Base-by-base conservation (phyloP, 768 basidiomycete genomes). In the Megacollybia marginata region DNA sequence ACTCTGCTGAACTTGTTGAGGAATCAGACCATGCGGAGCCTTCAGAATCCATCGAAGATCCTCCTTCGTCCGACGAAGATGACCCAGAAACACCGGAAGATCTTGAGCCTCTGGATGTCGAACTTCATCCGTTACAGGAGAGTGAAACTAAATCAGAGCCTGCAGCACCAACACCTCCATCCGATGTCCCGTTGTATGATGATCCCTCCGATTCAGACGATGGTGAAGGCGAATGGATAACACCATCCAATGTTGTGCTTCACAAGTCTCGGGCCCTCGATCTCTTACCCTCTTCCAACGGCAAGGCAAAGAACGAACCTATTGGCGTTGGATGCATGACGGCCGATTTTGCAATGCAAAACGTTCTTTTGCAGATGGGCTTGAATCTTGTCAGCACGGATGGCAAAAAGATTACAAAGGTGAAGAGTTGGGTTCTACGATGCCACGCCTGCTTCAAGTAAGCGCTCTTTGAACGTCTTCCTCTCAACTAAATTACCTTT, bases 371-470 rank as follows among this genome's bases (percentile, higher is more conserved):
- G 46, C 94, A 96, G 65, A 93, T 98, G 88, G 88, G 88, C 0
- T 68, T 99, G 54, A 88, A 85, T 53, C 74, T 98, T 28, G 83
- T 99, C 10, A 85, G 92, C 9, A 78, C 88, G 7, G 92, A 93
- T 54, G 96, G 96, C 5, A 94, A 86, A 69, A 75, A 81, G 56
- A 95, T 99, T 51, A 79, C 87, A 54, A 88, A 81, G 58, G 84
- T 98, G 23, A 92, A 94, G 67, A 98, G 83, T 52, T 98, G 92
- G 91, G 92, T 98, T 1, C 68, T 98, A 60, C 70, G 96, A 50
- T 99, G 96, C 64, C 96, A 99, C 69, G 96, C 93, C 12, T 99
- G 96, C 67, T 99, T 94, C 79, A 97, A 97, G 96, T 98, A 60
- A 67, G 92, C 74, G 28, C 16, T 47, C 18, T 44, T 45, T n/a